Evolutionary conservation across 2,329 filamentous ascomycete species (phyloP).

Genomic region (Coniochaeta prunicola): DNA sequence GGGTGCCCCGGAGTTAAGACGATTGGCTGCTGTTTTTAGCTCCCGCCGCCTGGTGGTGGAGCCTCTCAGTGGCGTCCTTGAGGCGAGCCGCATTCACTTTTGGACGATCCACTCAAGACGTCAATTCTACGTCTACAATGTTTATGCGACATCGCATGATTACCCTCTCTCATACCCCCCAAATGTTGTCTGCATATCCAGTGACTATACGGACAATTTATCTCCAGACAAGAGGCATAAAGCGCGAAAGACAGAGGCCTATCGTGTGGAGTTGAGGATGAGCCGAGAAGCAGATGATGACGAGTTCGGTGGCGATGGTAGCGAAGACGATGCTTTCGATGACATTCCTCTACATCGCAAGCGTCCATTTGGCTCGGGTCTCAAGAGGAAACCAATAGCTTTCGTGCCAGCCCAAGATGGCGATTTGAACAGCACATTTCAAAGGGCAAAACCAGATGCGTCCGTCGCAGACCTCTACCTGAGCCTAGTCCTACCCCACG

Average conservation of each 20-base stretch:
- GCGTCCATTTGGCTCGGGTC: conserved; percentile 47
- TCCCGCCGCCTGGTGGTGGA: background rate
- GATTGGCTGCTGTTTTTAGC: conserved; percentile 2
- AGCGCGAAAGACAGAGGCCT: background rate
- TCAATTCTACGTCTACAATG: background rate
- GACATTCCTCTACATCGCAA: conserved; percentile 46
- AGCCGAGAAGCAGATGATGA: background rate
- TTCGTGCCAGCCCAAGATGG: conserved; percentile 49
- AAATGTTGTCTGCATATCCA: no score
- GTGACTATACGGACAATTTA: no score
- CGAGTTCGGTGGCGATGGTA: background rate
- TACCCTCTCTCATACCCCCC: no score
- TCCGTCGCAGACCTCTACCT: conserved; percentile 55
- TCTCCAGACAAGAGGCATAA: no score
- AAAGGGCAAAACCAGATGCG: conserved; percentile 15
- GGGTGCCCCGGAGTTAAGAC: background rate
- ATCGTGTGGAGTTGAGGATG: background rate
- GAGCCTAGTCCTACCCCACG: conserved; percentile 53
- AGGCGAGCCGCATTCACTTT: background rate
- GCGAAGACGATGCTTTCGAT: conserved; percentile 26
- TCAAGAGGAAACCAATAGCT: conserved; percentile 45
- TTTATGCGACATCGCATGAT: no score
- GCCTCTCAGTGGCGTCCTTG: background rate
- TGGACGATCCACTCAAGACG: background rate
- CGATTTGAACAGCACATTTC: conserved; percentile 18